Base-by-base conservation (phyloP, 2,329 filamentous ascomycete species). In the Fragosphaeria purpurea region DNA sequence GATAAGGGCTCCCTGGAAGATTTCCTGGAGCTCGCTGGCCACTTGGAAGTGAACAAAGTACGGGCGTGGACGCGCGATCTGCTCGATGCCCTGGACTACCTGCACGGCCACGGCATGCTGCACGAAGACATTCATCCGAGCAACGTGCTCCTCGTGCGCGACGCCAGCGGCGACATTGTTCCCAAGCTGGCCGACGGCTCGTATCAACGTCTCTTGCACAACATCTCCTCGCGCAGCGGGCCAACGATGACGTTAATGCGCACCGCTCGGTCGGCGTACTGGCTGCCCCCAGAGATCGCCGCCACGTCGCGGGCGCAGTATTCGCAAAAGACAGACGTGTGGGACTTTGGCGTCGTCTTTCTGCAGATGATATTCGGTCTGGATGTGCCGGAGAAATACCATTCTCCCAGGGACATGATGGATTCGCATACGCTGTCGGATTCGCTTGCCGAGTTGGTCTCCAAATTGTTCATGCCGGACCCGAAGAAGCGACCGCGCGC, bases 341-440 rank as follows among this genome's bases (percentile, higher is more conserved):
- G 93, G 93, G 87, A 96, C 57, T 82, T 98, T 60, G 93, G 93
- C 5, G 80, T 96, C 34, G 79, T 96, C 5, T 86, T 96, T 59
- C 67, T 95, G 40, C 91, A 98, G 64, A 96, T 97, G 88, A 78
- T 93, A 4, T 91, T 96, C 63, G 93, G 93, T 2, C 73, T 88
- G 37, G 81, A 88, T 57, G 79, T 88, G 6, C 73, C 85, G 13
- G 76, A 84, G 53, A 85, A 83, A 52, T 91, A 93, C 64, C 82
- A 83, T 12, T 94, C 88, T 0, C 90, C 91, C 1, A 79, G 77
- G 51, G 79, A 81, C 41, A 68, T 95, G 47, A 82, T 88, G 62
- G 81, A 84, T 10, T 80, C 81, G 1, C 68, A 90, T 37, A 76
- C 79, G 7, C 71, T 95, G 7, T 93, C 89, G 0, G 76, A 81